A percentile compares a stretch with the other conserved stretches of the same genome.
These are phyloP conservation scores for Hymenochaete sp. DNA, from an alignment of 1,284 basidiomycete genomes.

Conservation along the genomic window DNA sequence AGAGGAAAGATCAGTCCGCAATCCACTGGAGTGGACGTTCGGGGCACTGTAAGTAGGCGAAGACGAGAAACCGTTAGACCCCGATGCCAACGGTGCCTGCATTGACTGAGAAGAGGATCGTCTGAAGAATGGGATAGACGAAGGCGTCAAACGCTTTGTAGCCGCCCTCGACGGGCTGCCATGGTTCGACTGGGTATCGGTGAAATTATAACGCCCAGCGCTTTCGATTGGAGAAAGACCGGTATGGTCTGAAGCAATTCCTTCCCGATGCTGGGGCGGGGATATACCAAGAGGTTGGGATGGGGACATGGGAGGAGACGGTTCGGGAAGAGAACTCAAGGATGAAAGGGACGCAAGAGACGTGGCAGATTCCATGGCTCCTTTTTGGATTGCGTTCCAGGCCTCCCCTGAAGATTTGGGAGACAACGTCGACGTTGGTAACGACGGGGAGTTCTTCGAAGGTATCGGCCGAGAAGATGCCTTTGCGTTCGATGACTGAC, in stretches of 20 bases:
- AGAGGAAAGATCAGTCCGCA: conserved; percentile 32
- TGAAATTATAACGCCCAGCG: conserved; percentile 44
- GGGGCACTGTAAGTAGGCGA: conserved; percentile 47
- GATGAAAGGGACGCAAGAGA: conserved; percentile 69
- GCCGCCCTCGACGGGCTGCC: conserved; percentile 64
- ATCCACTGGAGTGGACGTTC: conserved; percentile 31
- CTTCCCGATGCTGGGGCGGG: conserved; percentile 29
- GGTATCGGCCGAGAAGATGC: conserved; percentile 47
- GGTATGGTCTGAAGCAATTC: conserved; percentile 48
- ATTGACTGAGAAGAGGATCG: conserved; percentile 87
- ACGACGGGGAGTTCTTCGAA: no score
- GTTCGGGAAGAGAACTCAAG: conserved; percentile 48
- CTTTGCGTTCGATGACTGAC: conserved; percentile 60
- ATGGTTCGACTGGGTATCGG: conserved; percentile 43
- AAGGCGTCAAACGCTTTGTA: conserved; percentile 75
- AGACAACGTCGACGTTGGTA: conserved; percentile 29
- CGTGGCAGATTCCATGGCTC: conserved; percentile 65
- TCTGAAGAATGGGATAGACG: conserved; percentile 92
- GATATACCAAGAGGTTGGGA: conserved; percentile 26
- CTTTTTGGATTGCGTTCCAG: conserved; percentile 62
- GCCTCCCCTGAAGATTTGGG: conserved; percentile 35
- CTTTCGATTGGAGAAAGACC: conserved; percentile 67
- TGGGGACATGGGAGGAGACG: conserved; percentile 32
- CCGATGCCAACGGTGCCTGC: conserved; percentile 40
- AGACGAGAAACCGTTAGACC: conserved; percentile 22